Evolutionary conservation across 495 filamentous ascomycete genomes (phyloP), one percentile per base, ranked within the genome.

Genomic region (Cenococcum geophilum): DNA sequence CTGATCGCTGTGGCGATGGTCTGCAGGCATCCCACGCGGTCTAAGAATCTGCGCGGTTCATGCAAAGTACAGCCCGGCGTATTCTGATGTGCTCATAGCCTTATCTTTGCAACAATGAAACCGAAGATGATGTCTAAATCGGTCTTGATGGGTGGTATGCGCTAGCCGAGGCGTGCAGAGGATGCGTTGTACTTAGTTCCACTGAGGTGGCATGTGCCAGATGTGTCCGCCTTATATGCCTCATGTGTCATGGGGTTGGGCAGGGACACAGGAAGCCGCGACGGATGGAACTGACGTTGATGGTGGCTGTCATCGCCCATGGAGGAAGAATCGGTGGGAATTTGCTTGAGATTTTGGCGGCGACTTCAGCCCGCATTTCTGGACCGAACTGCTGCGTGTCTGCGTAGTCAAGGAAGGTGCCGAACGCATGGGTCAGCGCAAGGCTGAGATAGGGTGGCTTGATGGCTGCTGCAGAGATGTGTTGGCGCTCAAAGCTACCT

Each of bases 401-500:
- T 23, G 49, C 49, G 25, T 6, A 32, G 49, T 52, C 23, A 4
- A 16, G 18, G 18, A 52, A 32, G 27, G 27, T 32, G 27, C 27
- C 27, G 27, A 32, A 32, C 27, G 27, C 27, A 32, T 32, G 49
- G 49, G 23, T 52, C 49, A 23, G 14, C 48, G 63, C 63, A 66
- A 66, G 66, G 66, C 66, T 65, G 66, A 69, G 63, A 63, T 32
- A 55, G 59, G 53, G 62, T 59, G 56, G 66, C 45, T 63, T 56
- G 60, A 32, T 61, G 66, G 66, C 62, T 61, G 62, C 66, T 66
- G 63, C 66, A 63, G 25, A 36, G 66, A 69, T 69, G 66, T 63
- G 66, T 57, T 69, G 66, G 66, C 66, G 63, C 54, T 63, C 59
- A 58, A 55, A 63, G 57, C 45, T 45, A 32, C 3, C 27, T 32